phyloP scores from a whole-genome alignment of 2,329 filamentous ascomycete genomes.

The Fusarium solani-melongenae region DNA sequence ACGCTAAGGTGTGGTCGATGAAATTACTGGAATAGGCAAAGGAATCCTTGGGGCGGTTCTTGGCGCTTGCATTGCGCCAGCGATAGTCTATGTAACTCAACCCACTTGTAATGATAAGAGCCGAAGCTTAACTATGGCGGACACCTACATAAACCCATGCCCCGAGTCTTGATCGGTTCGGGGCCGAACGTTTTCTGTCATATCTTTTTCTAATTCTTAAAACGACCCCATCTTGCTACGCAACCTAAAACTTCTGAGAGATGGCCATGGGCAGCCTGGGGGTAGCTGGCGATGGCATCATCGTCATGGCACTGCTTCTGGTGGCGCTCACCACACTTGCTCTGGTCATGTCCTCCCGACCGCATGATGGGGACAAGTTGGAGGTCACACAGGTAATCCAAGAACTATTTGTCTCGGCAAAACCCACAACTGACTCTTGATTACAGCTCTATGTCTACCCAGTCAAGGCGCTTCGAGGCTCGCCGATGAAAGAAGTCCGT shows the following conservation, averaged over 20 bases:
- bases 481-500: slow-evolving; percentile 11
- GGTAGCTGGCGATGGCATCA: not conserved
- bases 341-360: not conserved
- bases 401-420: not conserved
- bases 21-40: not conserved
- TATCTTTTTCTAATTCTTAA: not conserved
- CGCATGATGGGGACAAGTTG: not conserved
- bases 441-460: slow-evolving; percentile 41
- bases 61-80: not conserved
- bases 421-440: not conserved
- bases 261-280: not conserved
- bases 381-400: not conserved
- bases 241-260: not conserved
- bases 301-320: not conserved
- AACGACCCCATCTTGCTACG: too few relatives aligned
- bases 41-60: not conserved
- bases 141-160: not conserved
- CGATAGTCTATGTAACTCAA: not conserved
- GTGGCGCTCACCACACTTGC: not conserved
- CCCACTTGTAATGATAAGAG: not conserved
- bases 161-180: not conserved
- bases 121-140: not conserved
- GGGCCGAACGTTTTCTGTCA: not conserved
- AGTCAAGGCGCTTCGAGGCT: slow-evolving; percentile 36
- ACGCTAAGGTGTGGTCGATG: not conserved